Evolutionary conservation across 2,329 filamentous ascomycete genomes (phyloP), one percentile per base, ranked within the genome.

Genomic region (Emmonsiellopsis sp.): DNA sequence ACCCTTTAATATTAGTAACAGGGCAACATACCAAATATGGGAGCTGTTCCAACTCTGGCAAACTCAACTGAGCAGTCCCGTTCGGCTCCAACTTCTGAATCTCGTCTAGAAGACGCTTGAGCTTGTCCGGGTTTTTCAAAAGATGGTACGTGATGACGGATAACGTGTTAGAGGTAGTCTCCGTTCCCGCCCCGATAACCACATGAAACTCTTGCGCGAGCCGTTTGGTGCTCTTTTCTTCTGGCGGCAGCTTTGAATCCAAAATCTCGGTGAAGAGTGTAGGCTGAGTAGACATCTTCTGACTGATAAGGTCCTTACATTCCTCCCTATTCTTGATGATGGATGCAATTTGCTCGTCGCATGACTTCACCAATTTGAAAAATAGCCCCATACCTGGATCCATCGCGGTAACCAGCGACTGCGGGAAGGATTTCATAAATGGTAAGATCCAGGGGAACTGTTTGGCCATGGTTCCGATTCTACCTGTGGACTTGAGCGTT

Each of bases 221-320:
- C 0, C 68, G 62, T 54, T 63, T 60, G 5, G 62, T 46, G 0
- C 56, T 66, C 43, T 70, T 71, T 49, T 77, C 73, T 4, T 70
- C 58, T 0, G 56, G 60, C 9, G 63, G 68, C 16, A 76, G 48
- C 1, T 63, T 55, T 1, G 67, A 67, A 35, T 69, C 65, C 3
- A 67, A 38, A 7, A 57, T 40, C 34, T 63, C 61, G 50, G 61
- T 58, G 52, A 66, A 65, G 45, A 70, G 62, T n/a, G 66, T 69
- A 5, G 15, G 44, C 9, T 32, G 44, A 11, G 44, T 32, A 31
- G 15, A 32, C 44, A 32, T 47, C 44, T 47, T 47, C 16, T 47
- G 13, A n/a, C 31, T 20, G 4, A n/a, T n/a, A 47, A 26, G 20
- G 11, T 31, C 13, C n/a, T 32, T 47, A n/a, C 11, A 26, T 31